Percentiles rank a stretch among this genome's conserved stretches.
These are phyloP conservation scores for Arthrobotrys megalospora DNA, from an alignment of 2,329 filamentous ascomycete species.

Conservation along the genomic window DNA sequence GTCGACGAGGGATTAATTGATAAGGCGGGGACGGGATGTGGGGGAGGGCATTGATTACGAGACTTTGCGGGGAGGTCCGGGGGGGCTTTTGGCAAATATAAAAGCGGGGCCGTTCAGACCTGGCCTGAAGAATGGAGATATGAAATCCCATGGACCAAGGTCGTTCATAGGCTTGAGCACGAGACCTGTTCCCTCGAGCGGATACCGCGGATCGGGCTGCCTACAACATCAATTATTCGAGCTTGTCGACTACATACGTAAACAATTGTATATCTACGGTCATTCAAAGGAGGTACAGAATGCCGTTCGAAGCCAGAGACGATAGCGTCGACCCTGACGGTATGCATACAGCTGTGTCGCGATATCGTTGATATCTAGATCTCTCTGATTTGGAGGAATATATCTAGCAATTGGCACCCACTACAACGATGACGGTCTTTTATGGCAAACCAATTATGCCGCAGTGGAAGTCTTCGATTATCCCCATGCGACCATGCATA, in stretches of 20 bases:
- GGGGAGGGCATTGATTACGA: conserved; percentile 9
- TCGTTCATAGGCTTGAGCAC: neutral
- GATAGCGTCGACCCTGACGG: conserved; percentile 7
- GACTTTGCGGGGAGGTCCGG: conserved; percentile 14
- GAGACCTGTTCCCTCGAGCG: neutral
- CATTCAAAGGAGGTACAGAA: neutral
- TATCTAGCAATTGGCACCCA: neutral
- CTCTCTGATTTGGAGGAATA: neutral
- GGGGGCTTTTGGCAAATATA: conserved; percentile 18
- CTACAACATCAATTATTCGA: neutral
- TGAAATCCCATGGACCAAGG: neutral
- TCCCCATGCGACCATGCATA: conserved; percentile 21
- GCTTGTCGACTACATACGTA: neutral
- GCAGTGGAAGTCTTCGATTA: conserved; percentile 23
- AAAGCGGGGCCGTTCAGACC: conserved; percentile 19
- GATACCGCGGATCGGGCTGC: neutral
- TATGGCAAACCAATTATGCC: conserved; percentile 30
- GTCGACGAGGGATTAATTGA: conserved; percentile 28
- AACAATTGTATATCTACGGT: neutral
- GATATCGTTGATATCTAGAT: neutral
- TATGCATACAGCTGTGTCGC: neutral
- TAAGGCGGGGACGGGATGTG: conserved; percentile 19
- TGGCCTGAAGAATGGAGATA: conserved; percentile 6
- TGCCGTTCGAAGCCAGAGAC: conserved; percentile 27
- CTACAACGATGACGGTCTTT: conserved; percentile 21